phyloP scores from a whole-genome alignment of 202 grass and related monocot species.

The Bolboschoenoplectus hybrid region DNA sequence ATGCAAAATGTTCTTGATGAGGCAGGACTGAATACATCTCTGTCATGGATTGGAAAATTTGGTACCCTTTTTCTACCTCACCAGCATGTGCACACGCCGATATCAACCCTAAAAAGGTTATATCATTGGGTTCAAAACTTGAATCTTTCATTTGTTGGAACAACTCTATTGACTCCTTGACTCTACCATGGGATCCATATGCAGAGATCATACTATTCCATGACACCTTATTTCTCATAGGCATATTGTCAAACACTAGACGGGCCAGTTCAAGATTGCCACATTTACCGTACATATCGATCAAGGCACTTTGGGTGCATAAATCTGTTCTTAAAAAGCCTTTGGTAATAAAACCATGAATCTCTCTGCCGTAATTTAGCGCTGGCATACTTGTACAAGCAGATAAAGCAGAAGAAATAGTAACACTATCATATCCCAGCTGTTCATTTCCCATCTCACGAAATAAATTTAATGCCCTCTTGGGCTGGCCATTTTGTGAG shows the following conservation, averaged over 20 bases:
- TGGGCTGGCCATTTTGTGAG: constrained; percentile 74
- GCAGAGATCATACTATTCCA: constrained; percentile 93
- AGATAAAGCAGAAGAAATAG: constrained; percentile 75
- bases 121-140: constrained; percentile 63
- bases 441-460: constrained; percentile 68
- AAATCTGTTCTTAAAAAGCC: constrained; percentile 55
- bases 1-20: constrained; percentile 79
- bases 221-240: constrained; percentile 74
- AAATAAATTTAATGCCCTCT: constrained; percentile 68
- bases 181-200: constrained; percentile 78
- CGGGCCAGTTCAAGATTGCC: constrained; percentile 64
- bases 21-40: constrained; percentile 54
- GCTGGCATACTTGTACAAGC: constrained; percentile 70
- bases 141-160: constrained; percentile 64
- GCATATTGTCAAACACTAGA: constrained; percentile 70
- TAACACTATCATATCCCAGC: constrained; percentile 60
- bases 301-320: constrained; percentile 72
- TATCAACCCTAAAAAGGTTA: constrained; percentile 84
- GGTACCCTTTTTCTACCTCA: constrained; percentile 65
- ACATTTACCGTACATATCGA: constrained; percentile 91
- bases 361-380: constrained; percentile 78
- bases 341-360: constrained; percentile 78
- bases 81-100: constrained; percentile 83
- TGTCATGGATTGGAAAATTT: constrained; percentile 64
- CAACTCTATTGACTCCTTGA: constrained; percentile 63